These are phyloP conservation scores for Paramecium pentaurelia DNA, from an alignment of 73 alveolate species.

Conservation along the genomic window DNA sequence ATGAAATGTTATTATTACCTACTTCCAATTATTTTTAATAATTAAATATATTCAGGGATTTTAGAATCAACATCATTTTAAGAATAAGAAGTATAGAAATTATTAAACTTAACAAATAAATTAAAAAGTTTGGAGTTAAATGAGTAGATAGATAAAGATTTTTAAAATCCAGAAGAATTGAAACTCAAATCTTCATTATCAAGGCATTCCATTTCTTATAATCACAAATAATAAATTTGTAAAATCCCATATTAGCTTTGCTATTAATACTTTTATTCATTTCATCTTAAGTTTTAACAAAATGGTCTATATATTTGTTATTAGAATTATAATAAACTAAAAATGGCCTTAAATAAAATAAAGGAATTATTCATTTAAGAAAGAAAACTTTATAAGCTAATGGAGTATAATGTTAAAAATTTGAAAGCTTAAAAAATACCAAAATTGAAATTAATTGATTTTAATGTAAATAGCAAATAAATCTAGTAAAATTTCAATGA, in stretches of 20 bases:
- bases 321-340: not conserved
- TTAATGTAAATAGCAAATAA: not conserved
- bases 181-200: not conserved
- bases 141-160: not conserved
- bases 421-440: not conserved
- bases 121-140: not conserved
- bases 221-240: not conserved
- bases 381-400: not conserved
- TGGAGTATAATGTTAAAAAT: not conserved
- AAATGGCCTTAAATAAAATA: not conserved
- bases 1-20: not conserved
- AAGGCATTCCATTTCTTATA: not conserved
- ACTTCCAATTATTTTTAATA: not conserved
- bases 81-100: not conserved
- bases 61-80: not conserved
- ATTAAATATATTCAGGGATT: not conserved
- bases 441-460: not conserved
- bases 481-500: not conserved
- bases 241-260: not conserved
- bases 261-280: not conserved
- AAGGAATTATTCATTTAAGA: not conserved
- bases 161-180: not conserved
- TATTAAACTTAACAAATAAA: not conserved
- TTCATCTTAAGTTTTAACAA: not conserved
- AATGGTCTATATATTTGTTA: not conserved